Evolutionary conservation across 352 stramenopile species (phyloP).

Genomic region (Pythium rhizo-oryzae): DNA sequence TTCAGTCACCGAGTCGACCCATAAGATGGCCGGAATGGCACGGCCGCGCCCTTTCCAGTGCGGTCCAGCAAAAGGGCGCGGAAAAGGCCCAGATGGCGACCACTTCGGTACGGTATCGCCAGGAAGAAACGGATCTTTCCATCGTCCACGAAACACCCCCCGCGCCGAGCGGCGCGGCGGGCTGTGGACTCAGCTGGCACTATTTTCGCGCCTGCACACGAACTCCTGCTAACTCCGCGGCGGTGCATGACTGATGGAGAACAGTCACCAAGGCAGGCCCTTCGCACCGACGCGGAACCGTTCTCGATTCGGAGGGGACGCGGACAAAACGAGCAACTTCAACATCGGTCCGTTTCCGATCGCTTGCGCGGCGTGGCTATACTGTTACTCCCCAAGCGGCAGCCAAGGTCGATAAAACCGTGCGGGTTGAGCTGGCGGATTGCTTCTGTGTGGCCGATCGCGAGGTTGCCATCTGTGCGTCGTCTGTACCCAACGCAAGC

Average conservation of each 20-base stretch:
- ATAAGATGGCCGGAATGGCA: constrained; percentile 16
- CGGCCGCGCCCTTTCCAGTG: neutral
- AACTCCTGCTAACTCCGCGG: too few species aligned
- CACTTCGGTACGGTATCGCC: constrained; percentile 2
- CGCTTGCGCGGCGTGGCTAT: neutral
- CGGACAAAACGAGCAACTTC: constrained; percentile 3
- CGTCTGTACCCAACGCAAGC: neutral
- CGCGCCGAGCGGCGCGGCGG: too few species aligned
- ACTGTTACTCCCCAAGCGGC: neutral
- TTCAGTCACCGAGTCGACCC: constrained; percentile 22
- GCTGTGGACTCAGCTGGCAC: too few species aligned
- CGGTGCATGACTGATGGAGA: neutral
- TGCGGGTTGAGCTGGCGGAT: too few species aligned
- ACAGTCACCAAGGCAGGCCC: neutral
- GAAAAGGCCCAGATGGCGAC: constrained; percentile 25
- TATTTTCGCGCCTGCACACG: neutral
- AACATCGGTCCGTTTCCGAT: neutral
- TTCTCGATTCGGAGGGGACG: neutral
- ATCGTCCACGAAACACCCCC: constrained; percentile 9
- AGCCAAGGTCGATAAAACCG: too few species aligned
- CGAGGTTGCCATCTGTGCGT: too few species aligned
- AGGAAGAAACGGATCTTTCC: constrained; percentile 25
- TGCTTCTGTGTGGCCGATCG: too few species aligned
- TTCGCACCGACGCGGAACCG: neutral
- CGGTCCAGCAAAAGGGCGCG: constrained; percentile 7